A percentile compares a stretch with the other conserved stretches of the same genome.
phyloP scores from a whole-genome alignment of 2,329 filamentous ascomycete genomes.

The Fusarium protoensiforme region DNA sequence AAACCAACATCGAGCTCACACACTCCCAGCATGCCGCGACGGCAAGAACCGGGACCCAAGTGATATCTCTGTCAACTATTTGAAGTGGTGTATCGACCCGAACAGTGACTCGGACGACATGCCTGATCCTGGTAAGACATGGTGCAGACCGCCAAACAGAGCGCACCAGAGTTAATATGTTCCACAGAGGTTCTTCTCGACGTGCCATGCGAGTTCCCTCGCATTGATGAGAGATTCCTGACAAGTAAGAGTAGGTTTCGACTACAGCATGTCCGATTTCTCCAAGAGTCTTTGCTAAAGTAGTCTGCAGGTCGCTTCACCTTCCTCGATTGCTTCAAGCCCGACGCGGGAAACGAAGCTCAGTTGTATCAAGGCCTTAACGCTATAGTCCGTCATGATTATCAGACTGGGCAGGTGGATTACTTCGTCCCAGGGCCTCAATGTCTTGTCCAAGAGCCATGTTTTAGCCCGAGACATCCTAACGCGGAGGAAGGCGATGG shows the following conservation, averaged over 20 bases:
- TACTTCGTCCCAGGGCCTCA: not conserved
- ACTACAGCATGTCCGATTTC: not conserved
- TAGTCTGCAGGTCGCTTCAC: not conserved
- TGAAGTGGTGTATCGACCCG: not conserved
- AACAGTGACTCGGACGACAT: not conserved
- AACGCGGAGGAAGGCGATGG: not conserved
- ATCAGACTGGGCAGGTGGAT: not conserved
- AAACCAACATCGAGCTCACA: not conserved
- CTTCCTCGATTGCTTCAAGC: not conserved
- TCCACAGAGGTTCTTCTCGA: not conserved
- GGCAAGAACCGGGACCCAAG: not conserved
- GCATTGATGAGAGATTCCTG: not conserved
- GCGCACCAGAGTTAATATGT: not conserved
- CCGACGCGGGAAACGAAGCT: not conserved
- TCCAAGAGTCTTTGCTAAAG: too few species aligned
- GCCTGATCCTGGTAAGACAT: not conserved
- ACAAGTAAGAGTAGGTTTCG: not conserved
- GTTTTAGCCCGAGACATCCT: not conserved
- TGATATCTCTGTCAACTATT: not conserved
- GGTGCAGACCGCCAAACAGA: too few species aligned
- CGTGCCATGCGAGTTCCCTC: not conserved
- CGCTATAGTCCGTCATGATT: not conserved
- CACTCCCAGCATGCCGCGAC: not conserved
- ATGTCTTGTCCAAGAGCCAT: not conserved
- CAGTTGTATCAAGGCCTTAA: not conserved